A percentile compares a stretch with the other conserved stretches of the same genome.
Conservation (phyloP, 805 yeast genomes). For the Tetrapisispora phaffii region DNA sequence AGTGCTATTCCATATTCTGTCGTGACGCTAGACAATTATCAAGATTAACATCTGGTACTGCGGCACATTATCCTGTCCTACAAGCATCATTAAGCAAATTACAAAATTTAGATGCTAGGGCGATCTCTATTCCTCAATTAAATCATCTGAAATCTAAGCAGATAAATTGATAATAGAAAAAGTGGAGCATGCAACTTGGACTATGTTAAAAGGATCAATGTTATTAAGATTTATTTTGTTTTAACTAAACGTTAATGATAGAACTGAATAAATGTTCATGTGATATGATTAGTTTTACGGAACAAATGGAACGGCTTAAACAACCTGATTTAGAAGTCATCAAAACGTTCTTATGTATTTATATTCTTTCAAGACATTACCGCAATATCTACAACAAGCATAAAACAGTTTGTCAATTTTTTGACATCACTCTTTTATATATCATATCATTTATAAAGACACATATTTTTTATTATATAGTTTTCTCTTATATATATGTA, state of each 20-base stretch:
- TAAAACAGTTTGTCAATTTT: background rate
- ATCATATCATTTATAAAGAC: background rate
- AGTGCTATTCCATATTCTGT: conserved; percentile 39
- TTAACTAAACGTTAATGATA: too few relatives aligned
- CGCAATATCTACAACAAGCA: background rate
- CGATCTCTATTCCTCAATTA: conserved; percentile 35
- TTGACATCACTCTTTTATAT: background rate
- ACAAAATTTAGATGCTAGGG: conserved; percentile 30
- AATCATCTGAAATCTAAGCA: conserved; percentile 14
- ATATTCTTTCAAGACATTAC: background rate
- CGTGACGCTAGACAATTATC: conserved; percentile 40
- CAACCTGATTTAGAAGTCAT: background rate
- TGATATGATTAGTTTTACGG: too few relatives aligned
- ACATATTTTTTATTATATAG: background rate
- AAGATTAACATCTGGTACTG: conserved; percentile 36
- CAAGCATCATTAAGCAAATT: conserved; percentile 32
- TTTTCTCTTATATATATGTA: background rate
- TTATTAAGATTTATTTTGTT: too few relatives aligned
- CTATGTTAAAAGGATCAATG: background rate
- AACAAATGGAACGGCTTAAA: background rate
- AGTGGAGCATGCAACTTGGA: background rate
- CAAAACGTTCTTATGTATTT: background rate
- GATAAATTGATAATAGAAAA: conserved; percentile 7
- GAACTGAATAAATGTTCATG: too few relatives aligned
- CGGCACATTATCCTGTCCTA: conserved; percentile 33